Evolutionary conservation across 148 eudicot species (phyloP).

Genomic region (Vaccinium vitisidaea): DNA sequence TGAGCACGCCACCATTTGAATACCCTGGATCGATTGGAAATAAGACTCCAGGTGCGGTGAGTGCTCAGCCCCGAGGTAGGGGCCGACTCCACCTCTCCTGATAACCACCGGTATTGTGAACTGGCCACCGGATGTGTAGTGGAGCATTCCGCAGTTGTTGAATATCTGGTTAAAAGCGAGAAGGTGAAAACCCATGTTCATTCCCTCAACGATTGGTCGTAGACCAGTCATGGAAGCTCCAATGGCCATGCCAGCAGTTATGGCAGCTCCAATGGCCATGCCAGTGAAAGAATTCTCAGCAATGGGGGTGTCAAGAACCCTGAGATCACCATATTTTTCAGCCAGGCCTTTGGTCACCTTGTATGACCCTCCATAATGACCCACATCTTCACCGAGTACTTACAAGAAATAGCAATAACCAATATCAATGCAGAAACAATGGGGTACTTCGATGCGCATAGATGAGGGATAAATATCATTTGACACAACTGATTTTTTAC

Average conservation of each 20-base stretch:
- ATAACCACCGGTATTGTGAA: slow-evolving; percentile 83
- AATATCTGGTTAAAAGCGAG: slow-evolving; percentile 88
- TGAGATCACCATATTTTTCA: slow-evolving; percentile 65
- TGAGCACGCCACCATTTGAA: slow-evolving; percentile 91
- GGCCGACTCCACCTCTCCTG: slow-evolving; percentile 90
- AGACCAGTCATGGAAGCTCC: slow-evolving; percentile 93
- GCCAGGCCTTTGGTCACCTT: slow-evolving; percentile 81
- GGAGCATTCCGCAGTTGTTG: slow-evolving; percentile 88
- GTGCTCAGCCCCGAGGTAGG: slow-evolving; percentile 88
- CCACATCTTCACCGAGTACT: slow-evolving; percentile 86
- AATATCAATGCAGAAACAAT: background rate
- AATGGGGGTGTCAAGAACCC: slow-evolving; percentile 88
- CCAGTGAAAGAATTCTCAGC: slow-evolving; percentile 92
- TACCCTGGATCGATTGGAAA: slow-evolving; percentile 75
- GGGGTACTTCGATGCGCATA: background rate
- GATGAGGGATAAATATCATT: too few relatives aligned
- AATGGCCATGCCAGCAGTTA: too few relatives aligned
- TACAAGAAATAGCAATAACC: slow-evolving; percentile 20
- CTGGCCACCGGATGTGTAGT: slow-evolving; percentile 92
- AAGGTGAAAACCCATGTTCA: slow-evolving; percentile 91
- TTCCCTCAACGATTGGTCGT: slow-evolving; percentile 79
- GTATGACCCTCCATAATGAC: slow-evolving; percentile 88
- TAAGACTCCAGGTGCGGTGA: slow-evolving; percentile 82
- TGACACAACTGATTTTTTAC: too few relatives aligned
- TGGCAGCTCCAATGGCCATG: slow-evolving; percentile 89